phyloP scores from a whole-genome alignment of 306 rosid genomes.

The Alnus rubra region DNA sequence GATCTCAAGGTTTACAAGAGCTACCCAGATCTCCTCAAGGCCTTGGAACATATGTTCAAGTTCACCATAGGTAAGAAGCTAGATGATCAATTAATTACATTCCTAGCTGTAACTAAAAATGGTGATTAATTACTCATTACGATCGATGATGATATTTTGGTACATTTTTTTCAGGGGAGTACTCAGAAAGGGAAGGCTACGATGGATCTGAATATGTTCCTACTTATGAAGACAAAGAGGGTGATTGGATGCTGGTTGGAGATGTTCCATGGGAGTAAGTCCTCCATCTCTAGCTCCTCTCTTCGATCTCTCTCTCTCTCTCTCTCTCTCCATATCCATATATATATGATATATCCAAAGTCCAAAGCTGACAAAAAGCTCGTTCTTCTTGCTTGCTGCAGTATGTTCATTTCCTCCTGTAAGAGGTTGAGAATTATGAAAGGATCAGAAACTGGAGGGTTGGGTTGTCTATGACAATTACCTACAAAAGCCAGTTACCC shows the following conservation, averaged over 20 bases:
- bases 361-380: slow-evolving; percentile 14
- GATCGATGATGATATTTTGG: too few species aligned
- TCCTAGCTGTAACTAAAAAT: background rate
- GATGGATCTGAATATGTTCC: slow-evolving; percentile 69
- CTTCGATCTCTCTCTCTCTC: too few species aligned
- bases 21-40: slow-evolving; percentile 67
- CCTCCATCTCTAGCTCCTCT: background rate
- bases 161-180: slow-evolving; percentile 41
- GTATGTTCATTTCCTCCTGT: slow-evolving; percentile 67
- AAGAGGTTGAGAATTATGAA: slow-evolving; percentile 67
- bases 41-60: slow-evolving; percentile 69
- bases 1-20: slow-evolving; percentile 65
- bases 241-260: slow-evolving; percentile 96
- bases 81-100: background rate
- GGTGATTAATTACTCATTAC: too few species aligned
- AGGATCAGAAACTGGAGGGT: slow-evolving; percentile 67
- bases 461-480: slow-evolving; percentile 38
- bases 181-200: slow-evolving; percentile 73
- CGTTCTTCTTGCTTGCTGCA: slow-evolving; percentile 28
- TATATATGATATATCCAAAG: too few species aligned
- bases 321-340: too few species aligned
- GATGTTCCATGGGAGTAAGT: slow-evolving; percentile 94
- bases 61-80: slow-evolving; percentile 60
- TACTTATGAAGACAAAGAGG: slow-evolving; percentile 85
- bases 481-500: background rate